Base-by-base conservation (phyloP, 1,139 yeast genomes). In the Blastobotrys malaysiensis region DNA sequence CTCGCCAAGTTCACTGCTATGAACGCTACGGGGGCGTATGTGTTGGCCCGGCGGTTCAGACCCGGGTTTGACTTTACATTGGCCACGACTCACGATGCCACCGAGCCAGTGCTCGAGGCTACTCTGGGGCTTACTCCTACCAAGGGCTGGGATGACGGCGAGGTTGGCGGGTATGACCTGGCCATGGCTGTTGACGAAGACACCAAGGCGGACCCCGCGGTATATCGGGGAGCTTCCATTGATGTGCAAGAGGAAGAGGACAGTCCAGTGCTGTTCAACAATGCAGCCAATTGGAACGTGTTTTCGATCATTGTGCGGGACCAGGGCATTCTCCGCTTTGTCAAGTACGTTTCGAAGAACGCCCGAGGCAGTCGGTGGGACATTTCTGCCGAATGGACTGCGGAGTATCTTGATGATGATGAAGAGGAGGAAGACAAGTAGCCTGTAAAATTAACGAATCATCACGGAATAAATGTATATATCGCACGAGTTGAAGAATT, bases 281-380 rank as follows among this genome's bases (percentile, higher is more conserved):
- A 84, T 50, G 89, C 86, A 64, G 95, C 98, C 19, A 75, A 80
- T 55, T 90, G 96, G 93, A 95, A 95, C 68, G 80, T 83, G 22
- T 73, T 93, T 55, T 80, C 83, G 20, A 71, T 95, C 57, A 88
- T 89, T 76, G 77, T 88, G 58, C 77, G 98, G 63, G 99, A 93
- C 65, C 83, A 87, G 5, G 81, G 84, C 49, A 91, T 93, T 24
- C 75, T 95, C 69, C 87, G 93, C 68, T 95, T 95, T 69, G 84
- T 93, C 60, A 95, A 95, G 69, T 95, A 93, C 65, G 95, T 93
- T 7, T 88, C 97, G 67, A 82, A 82, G 68, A 82, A 82, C 61
- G 97, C 98, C 6, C 83, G 83, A 59, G 97, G 97, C 1, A 84
- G 95, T 43, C 77, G 99, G 66, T 95, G 97, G 97, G 99, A 95